phyloP scores from a whole-genome alignment of 2,329 filamentous ascomycete genomes.

The Colletotrichum lentis region DNA sequence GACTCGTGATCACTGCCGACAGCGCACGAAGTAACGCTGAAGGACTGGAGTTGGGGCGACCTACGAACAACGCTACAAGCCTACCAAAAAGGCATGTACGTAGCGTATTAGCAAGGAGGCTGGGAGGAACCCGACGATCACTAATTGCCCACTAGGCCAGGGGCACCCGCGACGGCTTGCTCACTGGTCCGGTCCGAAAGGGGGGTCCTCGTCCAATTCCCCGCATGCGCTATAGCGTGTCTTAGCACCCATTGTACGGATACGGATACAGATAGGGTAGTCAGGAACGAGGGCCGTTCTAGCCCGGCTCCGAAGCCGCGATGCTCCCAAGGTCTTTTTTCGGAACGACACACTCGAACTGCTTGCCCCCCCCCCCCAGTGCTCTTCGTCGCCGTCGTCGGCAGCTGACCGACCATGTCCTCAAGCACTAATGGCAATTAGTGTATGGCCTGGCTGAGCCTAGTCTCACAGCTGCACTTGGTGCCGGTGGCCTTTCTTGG shows the following conservation, averaged over 20 bases:
- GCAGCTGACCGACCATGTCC: conserved; percentile 33
- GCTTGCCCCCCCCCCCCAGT: neutral
- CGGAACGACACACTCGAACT: neutral
- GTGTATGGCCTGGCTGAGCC: conserved; percentile 3
- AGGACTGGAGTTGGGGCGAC: neutral
- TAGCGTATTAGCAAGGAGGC: conserved; percentile 4
- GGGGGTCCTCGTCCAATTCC: neutral
- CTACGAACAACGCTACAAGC: neutral
- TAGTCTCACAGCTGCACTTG: conserved; percentile 19
- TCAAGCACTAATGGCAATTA: neutral
- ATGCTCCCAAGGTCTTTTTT: neutral
- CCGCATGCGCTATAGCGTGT: neutral
- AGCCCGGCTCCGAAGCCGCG: conserved; percentile 13
- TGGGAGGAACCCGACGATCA: conserved; percentile 9
- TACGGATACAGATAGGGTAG: neutral
- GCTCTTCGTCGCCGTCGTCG: neutral
- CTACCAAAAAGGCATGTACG: too few relatives aligned
- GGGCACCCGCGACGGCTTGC: conserved; percentile 1
- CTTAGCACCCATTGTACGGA: neutral
- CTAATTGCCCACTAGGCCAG: conserved; percentile 10
- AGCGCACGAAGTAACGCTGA: conserved; percentile 8
- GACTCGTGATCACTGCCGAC: neutral
- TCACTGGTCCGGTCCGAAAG: conserved; percentile 1
- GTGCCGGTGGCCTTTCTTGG: conserved; percentile 10
- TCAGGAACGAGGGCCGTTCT: conserved; percentile 28